These are phyloP conservation scores for Mucor lusitanicus DNA, from an alignment of 371 early-diverging fungal species.

Conservation along the genomic window DNA sequence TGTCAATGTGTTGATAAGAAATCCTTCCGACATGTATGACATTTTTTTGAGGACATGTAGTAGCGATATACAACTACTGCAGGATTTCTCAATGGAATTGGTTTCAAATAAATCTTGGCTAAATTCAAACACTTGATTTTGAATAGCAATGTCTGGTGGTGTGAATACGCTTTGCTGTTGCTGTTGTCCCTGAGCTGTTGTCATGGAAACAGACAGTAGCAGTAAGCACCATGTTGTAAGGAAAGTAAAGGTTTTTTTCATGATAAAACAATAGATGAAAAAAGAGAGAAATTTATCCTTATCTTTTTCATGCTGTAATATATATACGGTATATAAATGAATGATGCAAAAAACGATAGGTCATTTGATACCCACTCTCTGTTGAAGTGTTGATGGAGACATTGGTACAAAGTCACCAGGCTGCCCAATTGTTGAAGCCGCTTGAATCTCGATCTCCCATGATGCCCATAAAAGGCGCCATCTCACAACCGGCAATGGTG, in stretches of 20 bases:
- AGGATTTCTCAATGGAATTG: constrained; percentile 9
- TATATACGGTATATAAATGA: not conserved
- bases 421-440: not conserved
- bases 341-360: not conserved
- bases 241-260: constrained; percentile 4
- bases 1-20: constrained; percentile 30
- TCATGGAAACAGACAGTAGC: not conserved
- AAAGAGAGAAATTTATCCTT: not conserved
- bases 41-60: constrained; percentile 16
- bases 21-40: constrained; percentile 23
- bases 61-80: constrained; percentile 22
- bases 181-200: not conserved
- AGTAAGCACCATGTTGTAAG: not conserved
- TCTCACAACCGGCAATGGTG: too few species aligned
- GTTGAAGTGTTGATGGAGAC: not conserved
- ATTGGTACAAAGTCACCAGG: not conserved
- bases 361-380: not conserved
- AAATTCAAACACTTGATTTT: constrained; percentile 11
- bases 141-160: constrained; percentile 11
- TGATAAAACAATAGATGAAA: not conserved
- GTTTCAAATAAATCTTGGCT: constrained; percentile 3
- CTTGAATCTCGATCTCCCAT: not conserved
- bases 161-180: constrained; percentile 12
- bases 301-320: not conserved
- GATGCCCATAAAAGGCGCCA: not conserved